phyloP scores from a whole-genome alignment of 108 stramenopile species.

The Skeletonema potamos region DNA sequence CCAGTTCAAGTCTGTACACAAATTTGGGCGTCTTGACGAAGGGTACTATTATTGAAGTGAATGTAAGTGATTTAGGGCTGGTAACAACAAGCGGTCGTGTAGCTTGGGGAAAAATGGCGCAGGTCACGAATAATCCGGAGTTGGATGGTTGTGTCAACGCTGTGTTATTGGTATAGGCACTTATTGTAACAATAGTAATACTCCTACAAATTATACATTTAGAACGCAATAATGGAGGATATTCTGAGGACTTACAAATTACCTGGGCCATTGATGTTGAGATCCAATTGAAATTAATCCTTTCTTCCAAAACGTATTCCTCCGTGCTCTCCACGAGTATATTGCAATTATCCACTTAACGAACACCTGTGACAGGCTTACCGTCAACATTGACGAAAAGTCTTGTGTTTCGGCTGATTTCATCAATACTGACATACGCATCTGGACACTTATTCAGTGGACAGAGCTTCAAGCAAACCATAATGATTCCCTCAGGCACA shows the following conservation, averaged over 20 bases:
- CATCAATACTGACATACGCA: constrained; percentile 30
- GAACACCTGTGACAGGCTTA: constrained; percentile 15
- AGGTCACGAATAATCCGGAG: constrained; percentile 98
- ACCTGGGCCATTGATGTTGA: constrained; percentile 21
- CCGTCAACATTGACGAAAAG: constrained; percentile 44
- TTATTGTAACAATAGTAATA: neutral
- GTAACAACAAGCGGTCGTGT: constrained; percentile 99
- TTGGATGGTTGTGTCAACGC: constrained; percentile 93
- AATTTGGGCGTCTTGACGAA: constrained; percentile 99
- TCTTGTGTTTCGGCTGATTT: constrained; percentile 12
- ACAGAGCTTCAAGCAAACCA: constrained; percentile 39
- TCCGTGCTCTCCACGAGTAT: constrained; percentile 38
- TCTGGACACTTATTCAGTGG: constrained; percentile 41
- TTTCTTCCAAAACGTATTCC: constrained; percentile 27
- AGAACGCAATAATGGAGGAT: constrained; percentile 43
- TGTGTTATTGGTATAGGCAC: constrained; percentile 80
- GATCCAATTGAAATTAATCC: constrained; percentile 29
- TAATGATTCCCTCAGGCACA: constrained; percentile 22
- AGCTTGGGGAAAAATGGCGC: constrained; percentile 99
- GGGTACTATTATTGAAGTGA: constrained; percentile 99
- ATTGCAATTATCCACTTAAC: constrained; percentile 35
- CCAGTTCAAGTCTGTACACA: constrained; percentile 87
- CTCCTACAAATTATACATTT: constrained; percentile 6
- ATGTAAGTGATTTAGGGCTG: constrained; percentile 96
- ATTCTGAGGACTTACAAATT: constrained; percentile 19